Evolutionary conservation across 148 eudicot genomes (phyloP), one percentile per base, ranked within the genome.

Genomic region (Polygonum maritimum): DNA sequence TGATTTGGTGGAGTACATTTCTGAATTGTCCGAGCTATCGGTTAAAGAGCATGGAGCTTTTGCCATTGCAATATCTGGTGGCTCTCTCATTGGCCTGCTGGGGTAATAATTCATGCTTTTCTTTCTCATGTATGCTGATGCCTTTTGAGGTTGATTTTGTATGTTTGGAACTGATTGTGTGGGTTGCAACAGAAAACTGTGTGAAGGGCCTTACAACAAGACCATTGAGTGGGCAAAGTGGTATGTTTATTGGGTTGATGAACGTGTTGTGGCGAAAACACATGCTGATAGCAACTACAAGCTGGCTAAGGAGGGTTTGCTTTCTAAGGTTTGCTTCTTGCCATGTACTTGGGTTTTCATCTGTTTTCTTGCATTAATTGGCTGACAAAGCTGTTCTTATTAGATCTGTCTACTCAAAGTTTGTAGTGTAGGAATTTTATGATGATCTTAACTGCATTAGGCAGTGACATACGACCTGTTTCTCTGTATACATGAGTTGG

Each of bases 201-300:
- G 88, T 81, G 92, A 88, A 72, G 92, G 96, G 22, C 99, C 96
- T 70, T 95, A 90, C 75, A 86, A 73, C 81, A 92, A 92, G 85
- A 92, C 96, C 21, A 88, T 92, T 78, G 99, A 95, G 36, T 95
- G 99, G 99, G 88, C 84, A 16, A 95, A 88, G 76, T 95, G 99
- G 99, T 80, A 92, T 80, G 84, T 95, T 38, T 95, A 89, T 80
- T 95, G 96, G 99, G 94, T 79, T 3, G 99, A 95, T 48, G 99
- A 95, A 75, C 92, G 96, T 6, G 92, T 92, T 45, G 97, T 95
- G 22, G 80, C 99, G 5, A 92, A 89, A 85, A 95, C 38, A 75
- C 97, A 95, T 79, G 76, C 74, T 49, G 97, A 95, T 74, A 92
- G 99, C 83, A 95, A 95, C 75, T 95, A 90, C 79, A 95, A 88